Evolutionary conservation across 2,329 filamentous ascomycete genomes (phyloP).

Genomic region (Microdochium paspali): DNA sequence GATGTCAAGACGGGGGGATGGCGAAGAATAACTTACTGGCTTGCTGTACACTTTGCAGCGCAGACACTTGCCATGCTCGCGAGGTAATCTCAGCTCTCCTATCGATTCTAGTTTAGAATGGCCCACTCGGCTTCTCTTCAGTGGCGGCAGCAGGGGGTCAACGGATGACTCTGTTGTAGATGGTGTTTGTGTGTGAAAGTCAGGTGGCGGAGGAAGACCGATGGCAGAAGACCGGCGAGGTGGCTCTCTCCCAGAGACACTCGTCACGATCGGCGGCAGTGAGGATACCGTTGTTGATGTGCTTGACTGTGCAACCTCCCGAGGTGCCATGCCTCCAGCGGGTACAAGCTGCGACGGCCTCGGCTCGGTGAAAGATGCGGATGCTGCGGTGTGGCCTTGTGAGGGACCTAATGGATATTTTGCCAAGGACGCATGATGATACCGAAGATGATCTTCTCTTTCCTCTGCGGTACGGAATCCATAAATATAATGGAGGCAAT

Average conservation of each 20-base stretch:
- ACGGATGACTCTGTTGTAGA: slow-evolving; percentile 35
- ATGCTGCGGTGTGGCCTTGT: background rate
- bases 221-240: background rate
- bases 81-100: slow-evolving; percentile 41
- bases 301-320: slow-evolving; percentile 17
- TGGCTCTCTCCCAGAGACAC: background rate
- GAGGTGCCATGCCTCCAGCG: background rate
- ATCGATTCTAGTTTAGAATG: slow-evolving; percentile 47
- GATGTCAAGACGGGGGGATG: background rate
- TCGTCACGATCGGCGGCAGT: slow-evolving; percentile 19
- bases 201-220: slow-evolving; percentile 5
- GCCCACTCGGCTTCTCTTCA: slow-evolving; percentile 42
- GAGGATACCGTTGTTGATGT: slow-evolving; percentile 27
- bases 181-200: slow-evolving; percentile 24
- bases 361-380: background rate
- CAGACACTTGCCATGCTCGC: slow-evolving; percentile 37
- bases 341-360: background rate
- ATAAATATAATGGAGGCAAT: slow-evolving; percentile 49
- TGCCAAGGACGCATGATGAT: slow-evolving; percentile 22
- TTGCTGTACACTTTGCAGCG: slow-evolving; percentile 38
- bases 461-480: slow-evolving; percentile 42
- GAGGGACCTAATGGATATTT: background rate
- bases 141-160: slow-evolving; percentile 42
- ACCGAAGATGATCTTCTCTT: slow-evolving; percentile 38
- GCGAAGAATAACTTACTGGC: slow-evolving; percentile 28